phyloP scores from a whole-genome alignment of 2,329 filamentous ascomycete genomes.

The Fusarium chaquense region DNA sequence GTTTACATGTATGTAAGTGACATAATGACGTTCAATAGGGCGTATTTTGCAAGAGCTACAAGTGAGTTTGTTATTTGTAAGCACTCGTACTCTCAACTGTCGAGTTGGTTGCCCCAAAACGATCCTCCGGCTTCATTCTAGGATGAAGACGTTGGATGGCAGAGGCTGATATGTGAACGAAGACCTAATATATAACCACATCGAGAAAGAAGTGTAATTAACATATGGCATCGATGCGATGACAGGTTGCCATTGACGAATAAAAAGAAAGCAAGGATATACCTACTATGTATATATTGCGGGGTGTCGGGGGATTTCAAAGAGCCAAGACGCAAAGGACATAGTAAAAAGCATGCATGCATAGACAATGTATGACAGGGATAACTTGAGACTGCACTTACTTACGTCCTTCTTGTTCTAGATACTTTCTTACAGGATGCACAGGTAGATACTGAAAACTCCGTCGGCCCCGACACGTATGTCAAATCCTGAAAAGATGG shows the following conservation, averaged over 20 bases:
- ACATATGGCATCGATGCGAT: slow-evolving; percentile 2
- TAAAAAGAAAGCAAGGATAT: slow-evolving; percentile 9
- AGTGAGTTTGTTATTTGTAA: not conserved
- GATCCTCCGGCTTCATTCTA: not conserved
- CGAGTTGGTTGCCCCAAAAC: not conserved
- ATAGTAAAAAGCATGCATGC: slow-evolving; percentile 9
- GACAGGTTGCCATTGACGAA: slow-evolving; percentile 35
- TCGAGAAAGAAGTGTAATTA: slow-evolving; percentile 3
- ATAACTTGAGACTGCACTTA: slow-evolving; percentile 2
- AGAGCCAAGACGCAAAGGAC: slow-evolving; percentile 16
- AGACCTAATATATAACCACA: not conserved
- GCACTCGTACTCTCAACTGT: not conserved
- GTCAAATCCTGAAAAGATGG: slow-evolving; percentile 8
- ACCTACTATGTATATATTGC: slow-evolving; percentile 1
- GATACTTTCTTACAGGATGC: slow-evolving; percentile 18
- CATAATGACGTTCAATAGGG: slow-evolving; percentile 25
- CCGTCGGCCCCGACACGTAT: slow-evolving; percentile 10
- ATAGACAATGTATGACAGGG: not conserved
- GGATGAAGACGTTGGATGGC: slow-evolving; percentile 13
- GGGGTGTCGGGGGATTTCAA: slow-evolving; percentile 20
- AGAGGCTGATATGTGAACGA: not conserved
- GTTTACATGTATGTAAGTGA: not conserved
- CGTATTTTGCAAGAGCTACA: slow-evolving; percentile 1
- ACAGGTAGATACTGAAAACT: not conserved
- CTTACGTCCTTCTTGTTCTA: slow-evolving; percentile 21